Evolutionary conservation across 768 basidiomycete genomes (phyloP), one percentile per base, ranked within the genome.

Genomic region (Myochromella boudieri): DNA sequence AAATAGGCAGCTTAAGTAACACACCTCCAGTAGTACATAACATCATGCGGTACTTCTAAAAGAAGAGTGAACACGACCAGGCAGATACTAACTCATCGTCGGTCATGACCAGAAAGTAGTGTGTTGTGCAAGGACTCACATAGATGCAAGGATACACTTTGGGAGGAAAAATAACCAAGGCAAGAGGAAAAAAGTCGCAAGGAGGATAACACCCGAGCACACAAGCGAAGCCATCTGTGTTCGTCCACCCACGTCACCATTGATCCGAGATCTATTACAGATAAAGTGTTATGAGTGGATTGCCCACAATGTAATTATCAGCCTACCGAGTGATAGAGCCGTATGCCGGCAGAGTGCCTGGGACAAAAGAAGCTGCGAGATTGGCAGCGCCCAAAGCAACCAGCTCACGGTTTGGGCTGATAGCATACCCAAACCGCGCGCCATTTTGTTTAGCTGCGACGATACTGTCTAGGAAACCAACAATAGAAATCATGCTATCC

Each of bases 381-480:
- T 97, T 97, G 10, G 84, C 82, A 9, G 87, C 82, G 34, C 92
- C 93, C 14, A 99, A 72, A 1, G 97, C 97, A 20, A 97, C 95
- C 1, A 98, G 76, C 60, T 99, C 97, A 22, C 97, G 85, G 62
- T 98, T 99, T 0, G 94, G 92, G 53, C 84, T 89, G 53, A 98
- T 88, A 0, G 88, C 79, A 62, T 97, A 86, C 2, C 91, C 88
- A 59, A 86, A 97, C 10, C 85, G 84, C 3, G 82, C 78, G 0
- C 83, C 82, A 49, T 89, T 95, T 63, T 97, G 94, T 59, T 98
- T 97, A 2, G 95, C 95, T 0, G 94, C 90, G 2, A 94, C 92
- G 51, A 97, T 93, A 50, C 88, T 91, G 63, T 99, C 95, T 50
- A 99, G 71, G 63, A 95, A 97, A 1, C 97, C 97, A 17, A 92